These are phyloP conservation scores for Penicillium aurantiogriseum DNA, from an alignment of 2,329 filamentous ascomycete species.

Conservation along the genomic window DNA sequence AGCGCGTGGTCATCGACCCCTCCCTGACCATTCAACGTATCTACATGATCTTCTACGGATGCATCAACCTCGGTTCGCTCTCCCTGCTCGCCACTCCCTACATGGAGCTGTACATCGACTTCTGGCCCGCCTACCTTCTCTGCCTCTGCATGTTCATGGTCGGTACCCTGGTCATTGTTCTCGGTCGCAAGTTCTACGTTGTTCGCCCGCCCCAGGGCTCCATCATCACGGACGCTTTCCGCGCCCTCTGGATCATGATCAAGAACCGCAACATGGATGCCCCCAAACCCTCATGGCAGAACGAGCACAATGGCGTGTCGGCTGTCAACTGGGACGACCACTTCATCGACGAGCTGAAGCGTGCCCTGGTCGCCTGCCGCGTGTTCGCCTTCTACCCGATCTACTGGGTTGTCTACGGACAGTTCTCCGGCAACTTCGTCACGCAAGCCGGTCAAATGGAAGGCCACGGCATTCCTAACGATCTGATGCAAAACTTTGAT, in stretches of 20 bases:
- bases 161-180: conserved; percentile 56
- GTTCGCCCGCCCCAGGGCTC: conserved; percentile 59
- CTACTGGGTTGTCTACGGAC: conserved; percentile 67
- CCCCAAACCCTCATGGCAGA: conserved; percentile 65
- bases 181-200: conserved; percentile 47
- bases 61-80: conserved; percentile 71
- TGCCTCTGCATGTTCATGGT: conserved; percentile 63
- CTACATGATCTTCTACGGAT: conserved; percentile 73
- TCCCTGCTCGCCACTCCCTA: conserved; percentile 65
- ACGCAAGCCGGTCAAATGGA: conserved; percentile 63
- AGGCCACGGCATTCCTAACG: conserved; percentile 71
- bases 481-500: conserved; percentile 73
- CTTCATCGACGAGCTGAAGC: conserved; percentile 71
- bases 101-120: conserved; percentile 66
- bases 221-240: conserved; percentile 65
- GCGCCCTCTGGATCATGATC: conserved; percentile 56
- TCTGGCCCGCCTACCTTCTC: conserved; percentile 64
- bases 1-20: conserved; percentile 65
- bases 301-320: conserved; percentile 47
- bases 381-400: conserved; percentile 70
- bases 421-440: conserved; percentile 66
- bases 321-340: conserved; percentile 63
- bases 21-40: conserved; percentile 65
- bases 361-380: conserved; percentile 64
- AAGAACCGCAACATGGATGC: conserved; percentile 57